Base-by-base conservation (phyloP, 1,284 basidiomycete genomes). In the Apiotrichum akiyoshidainum region DNA sequence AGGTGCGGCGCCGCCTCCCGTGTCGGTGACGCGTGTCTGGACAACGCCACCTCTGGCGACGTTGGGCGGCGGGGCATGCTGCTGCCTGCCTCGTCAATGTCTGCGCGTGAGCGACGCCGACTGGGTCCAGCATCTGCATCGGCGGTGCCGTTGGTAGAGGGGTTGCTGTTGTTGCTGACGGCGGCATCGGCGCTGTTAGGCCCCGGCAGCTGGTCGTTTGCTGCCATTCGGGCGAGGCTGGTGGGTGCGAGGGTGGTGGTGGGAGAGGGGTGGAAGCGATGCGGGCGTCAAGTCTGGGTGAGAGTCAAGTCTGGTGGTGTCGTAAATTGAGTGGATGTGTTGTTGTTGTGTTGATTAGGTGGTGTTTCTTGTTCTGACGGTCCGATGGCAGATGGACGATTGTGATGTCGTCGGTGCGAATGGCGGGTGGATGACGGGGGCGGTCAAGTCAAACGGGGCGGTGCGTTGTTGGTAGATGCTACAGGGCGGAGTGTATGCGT, bases 1-100 rank as follows among this genome's bases (percentile, higher is more conserved):
- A 85, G 76, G 60, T 80, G 80, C 40, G 67, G 71, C 2, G 60
- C 56, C 5, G 60, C 12, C n/a, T 48, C 60, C 31, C 52, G 37
- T 17, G 37, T 12, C 10, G 57, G 57, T 9, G 57, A 58, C 22
- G 45, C 54, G 59, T 21, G 61, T 48, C 49, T 60, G 46, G 58
- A 60, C 21, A 63, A 54, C 22, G 61, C 54, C 16, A 31, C 46
- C 12, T 54, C 46, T 13, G 70, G 70, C 8, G 67, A 68, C 3
- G 60, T 49, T 12, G 65, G 65, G n/a, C 64, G 58, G n/a, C 56
- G 50, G 16, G 51, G 56, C 10, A 46, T 48, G 39, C 14, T 40
- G 3, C 42, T 33, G 12, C 40, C 42, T 2, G 12, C 46, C 11
- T 39, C 52, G 33, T 41, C 46, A 13, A 44, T n/a, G 22, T 35